phyloP scores from a whole-genome alignment of 495 filamentous ascomycete genomes.

The Xylaria nigripes region DNA sequence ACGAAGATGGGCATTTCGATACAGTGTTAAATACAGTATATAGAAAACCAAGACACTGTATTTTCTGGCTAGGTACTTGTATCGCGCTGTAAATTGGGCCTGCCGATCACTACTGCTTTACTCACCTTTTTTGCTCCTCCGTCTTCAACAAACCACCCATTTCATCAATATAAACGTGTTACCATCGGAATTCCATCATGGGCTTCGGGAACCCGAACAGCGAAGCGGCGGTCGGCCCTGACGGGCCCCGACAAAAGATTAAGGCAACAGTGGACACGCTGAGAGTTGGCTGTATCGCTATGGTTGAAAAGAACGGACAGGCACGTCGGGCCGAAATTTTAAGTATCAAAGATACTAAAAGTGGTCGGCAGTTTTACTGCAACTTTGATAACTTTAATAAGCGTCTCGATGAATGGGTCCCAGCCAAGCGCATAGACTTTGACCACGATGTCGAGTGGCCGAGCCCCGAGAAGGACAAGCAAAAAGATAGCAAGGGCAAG shows the following conservation, averaged over 20 bases:
- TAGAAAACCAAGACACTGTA: neutral
- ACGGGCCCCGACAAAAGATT: constrained; percentile 56
- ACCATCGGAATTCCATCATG: constrained; percentile 32
- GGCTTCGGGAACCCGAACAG: constrained; percentile 29
- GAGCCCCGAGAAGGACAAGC: constrained; percentile 48
- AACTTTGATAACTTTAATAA: constrained; percentile 99
- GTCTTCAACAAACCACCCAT: neutral
- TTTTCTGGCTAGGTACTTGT: neutral
- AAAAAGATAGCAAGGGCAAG: constrained; percentile 44
- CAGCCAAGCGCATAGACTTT: constrained; percentile 72
- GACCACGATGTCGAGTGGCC: constrained; percentile 51
- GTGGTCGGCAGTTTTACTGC: constrained; percentile 80
- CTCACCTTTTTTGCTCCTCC: neutral
- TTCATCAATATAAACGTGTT: constrained; percentile 14
- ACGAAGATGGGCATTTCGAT: no score
- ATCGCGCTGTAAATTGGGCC: constrained; percentile 14
- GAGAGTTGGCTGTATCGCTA: constrained; percentile 44
- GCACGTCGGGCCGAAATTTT: constrained; percentile 88
- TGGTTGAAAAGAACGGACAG: constrained; percentile 60
- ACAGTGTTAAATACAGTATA: neutral
- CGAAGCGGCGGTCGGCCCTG: constrained; percentile 38
- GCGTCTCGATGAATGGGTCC: constrained; percentile 94
- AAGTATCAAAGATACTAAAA: constrained; percentile 75
- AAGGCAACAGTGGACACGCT: constrained; percentile 72
- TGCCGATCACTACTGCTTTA: constrained; percentile 11